Evolutionary conservation across 1,284 basidiomycete genomes (phyloP).

Genomic region (Apiotrichum akiyoshidainum): DNA sequence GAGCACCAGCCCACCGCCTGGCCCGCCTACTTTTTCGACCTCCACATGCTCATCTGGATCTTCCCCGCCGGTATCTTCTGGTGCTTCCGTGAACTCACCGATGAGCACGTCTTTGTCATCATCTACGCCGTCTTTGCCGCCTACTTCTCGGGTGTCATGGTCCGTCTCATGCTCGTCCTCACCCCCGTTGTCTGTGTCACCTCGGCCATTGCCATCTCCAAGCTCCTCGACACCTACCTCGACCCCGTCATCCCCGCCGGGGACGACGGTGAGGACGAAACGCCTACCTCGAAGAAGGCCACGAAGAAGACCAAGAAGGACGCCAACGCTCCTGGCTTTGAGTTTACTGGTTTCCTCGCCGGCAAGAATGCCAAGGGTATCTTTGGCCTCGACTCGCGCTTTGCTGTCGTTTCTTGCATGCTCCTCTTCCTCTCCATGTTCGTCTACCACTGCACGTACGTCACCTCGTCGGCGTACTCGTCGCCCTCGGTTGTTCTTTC

Average conservation of each 20-base stretch:
- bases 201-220: slow-evolving; percentile 85
- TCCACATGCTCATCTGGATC: slow-evolving; percentile 94
- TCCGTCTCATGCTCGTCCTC: slow-evolving; percentile 60
- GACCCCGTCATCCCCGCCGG: slow-evolving; percentile 55
- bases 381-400: slow-evolving; percentile 78
- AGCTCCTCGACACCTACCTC: slow-evolving; percentile 84
- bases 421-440: slow-evolving; percentile 79
- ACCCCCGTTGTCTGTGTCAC: slow-evolving; percentile 59
- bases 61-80: slow-evolving; percentile 95
- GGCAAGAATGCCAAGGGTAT: slow-evolving; percentile 59
- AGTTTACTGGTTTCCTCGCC: slow-evolving; percentile 34
- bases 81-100: slow-evolving; percentile 88
- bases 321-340: slow-evolving; percentile 33
- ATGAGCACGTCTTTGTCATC: slow-evolving; percentile 98
- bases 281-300: slow-evolving; percentile 29
- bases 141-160: slow-evolving; percentile 99
- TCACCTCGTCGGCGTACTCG: slow-evolving; percentile 92
- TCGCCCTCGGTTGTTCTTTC: slow-evolving; percentile 96
- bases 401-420: slow-evolving; percentile 73
- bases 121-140: slow-evolving; percentile 94
- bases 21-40: slow-evolving; percentile 99
- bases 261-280: slow-evolving; percentile 16
- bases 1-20: slow-evolving; percentile 99
- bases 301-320: slow-evolving; percentile 65
- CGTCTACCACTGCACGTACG: slow-evolving; percentile 95